Conservation (phyloP, 441 rosid species). For the Dalechampia spathulata region DNA sequence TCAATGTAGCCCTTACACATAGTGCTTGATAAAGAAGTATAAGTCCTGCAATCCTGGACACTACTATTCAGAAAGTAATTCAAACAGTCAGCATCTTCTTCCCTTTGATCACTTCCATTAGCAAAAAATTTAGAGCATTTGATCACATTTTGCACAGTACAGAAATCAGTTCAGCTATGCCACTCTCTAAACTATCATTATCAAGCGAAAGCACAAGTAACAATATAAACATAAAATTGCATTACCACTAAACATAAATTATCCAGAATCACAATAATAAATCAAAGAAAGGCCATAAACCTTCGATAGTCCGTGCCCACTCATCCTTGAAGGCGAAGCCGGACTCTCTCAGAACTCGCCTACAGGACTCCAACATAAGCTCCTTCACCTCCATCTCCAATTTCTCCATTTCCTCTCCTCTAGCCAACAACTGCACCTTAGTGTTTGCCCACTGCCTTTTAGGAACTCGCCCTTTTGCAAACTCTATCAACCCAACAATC, state of each 20-base stretch:
- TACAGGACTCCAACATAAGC: slow-evolving; percentile 24
- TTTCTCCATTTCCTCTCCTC: slow-evolving; percentile 15
- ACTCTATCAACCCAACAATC: slow-evolving; percentile 25
- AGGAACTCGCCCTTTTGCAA: slow-evolving; percentile 26
- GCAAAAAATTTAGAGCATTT: too few relatives aligned
- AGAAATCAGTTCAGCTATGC: not conserved
- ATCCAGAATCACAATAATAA: too few relatives aligned
- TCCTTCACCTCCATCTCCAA: slow-evolving; percentile 12
- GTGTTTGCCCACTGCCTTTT: slow-evolving; percentile 32
- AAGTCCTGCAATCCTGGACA: not conserved
- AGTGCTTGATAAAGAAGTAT: not conserved
- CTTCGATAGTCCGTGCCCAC: slow-evolving; percentile 33
- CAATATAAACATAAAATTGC: too few relatives aligned
- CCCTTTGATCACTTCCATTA: too few relatives aligned
- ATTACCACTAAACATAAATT: too few relatives aligned
- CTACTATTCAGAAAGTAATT: not conserved
- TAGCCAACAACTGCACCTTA: slow-evolving; percentile 27
- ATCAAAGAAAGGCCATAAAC: slow-evolving; percentile 9
- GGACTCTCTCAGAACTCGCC: slow-evolving; percentile 31
- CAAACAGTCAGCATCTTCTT: too few relatives aligned
- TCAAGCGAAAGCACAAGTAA: too few relatives aligned
- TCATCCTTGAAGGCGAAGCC: slow-evolving; percentile 36
- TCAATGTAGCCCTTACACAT: not conserved
- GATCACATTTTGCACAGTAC: too few relatives aligned
- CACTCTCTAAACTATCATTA: too few relatives aligned